Base-by-base conservation (phyloP, 2,329 filamentous ascomycete species). In the Beauveria sp. region DNA sequence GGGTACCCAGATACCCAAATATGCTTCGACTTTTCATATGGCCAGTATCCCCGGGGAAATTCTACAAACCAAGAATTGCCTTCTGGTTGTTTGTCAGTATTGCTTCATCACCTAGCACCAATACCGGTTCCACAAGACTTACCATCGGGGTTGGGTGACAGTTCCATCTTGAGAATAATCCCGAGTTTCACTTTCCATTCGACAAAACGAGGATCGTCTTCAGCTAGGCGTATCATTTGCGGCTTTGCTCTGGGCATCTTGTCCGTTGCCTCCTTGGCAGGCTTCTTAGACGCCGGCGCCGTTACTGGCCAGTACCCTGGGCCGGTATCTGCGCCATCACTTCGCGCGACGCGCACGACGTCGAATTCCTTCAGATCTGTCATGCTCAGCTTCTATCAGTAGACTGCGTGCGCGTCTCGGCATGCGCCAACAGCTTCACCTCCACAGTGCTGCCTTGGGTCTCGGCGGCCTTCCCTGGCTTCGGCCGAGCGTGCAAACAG, bases 1-100 rank as follows among this genome's bases (percentile, higher is more conserved):
- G 79, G 79, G 62, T 80, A 80, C 9, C 79, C 79, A 5, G 79
- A 81, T 4, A 81, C 74, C 72, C 77, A 79, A 22, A 80, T 77
- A 62, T 81, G 77, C 62, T 79, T 79, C 4, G 77, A 79, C 54
- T 77, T 77, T 66, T 79, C 74, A 61, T 79, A 79, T 3, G 79
- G 69, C 77, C 77, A 79, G 67, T 79, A 79, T 2, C 77, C 77
- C 26, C 72, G 67, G 16, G 77, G 77, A 26, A 79, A 78, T n/a
- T 76, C 70, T 10, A 79, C 71, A 59, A 76, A 75, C 77, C 77
- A 79, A 1, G 77, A 64, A 50, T 76, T 74, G 24, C 77, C 77
- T 61, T 79, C 76, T 79, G 43, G 10, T 54, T 43, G 22, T 22
- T 56, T n/a, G 62, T 61, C 46, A 58, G 20, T 48, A 48, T 42